phyloP scores from a whole-genome alignment of 768 basidiomycete genomes.

The Favolaschia claudopus region DNA sequence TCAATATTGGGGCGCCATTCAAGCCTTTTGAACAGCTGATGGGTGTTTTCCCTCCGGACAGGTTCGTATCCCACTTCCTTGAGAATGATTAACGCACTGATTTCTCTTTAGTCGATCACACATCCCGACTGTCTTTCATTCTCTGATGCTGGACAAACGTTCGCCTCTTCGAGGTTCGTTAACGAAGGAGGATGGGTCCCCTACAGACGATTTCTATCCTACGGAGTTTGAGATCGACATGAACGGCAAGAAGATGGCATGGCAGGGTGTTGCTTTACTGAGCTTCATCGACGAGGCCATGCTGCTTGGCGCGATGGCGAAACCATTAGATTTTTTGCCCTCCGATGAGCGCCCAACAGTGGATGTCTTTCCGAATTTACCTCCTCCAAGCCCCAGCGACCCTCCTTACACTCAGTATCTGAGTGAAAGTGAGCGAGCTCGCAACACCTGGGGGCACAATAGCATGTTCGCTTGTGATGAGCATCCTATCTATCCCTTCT shows the following conservation, averaged over 20 bases:
- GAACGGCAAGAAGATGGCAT: conserved; percentile 99
- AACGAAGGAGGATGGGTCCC: conserved; percentile 53
- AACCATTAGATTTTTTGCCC: conserved; percentile 19
- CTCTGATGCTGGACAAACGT: conserved; percentile 83
- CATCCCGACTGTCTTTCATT: conserved; percentile 86
- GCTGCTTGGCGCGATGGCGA: conserved; percentile 83
- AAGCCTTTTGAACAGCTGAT: conserved; percentile 97
- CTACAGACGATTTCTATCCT: conserved; percentile 84
- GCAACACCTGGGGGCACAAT: conserved; percentile 88
- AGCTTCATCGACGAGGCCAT: conserved; percentile 94
- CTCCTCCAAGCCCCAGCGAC: conserved; percentile 6
- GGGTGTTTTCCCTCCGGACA: conserved; percentile 96
- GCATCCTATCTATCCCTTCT: conserved; percentile 85
- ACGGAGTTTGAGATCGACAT: conserved; percentile 93
- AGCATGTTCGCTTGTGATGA: conserved; percentile 85
- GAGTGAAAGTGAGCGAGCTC: conserved; percentile 78
- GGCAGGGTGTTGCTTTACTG: conserved; percentile 97
- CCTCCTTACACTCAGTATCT: conserved; percentile 47
- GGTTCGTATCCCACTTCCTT: conserved; percentile 51
- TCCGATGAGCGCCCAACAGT: conserved; percentile 18
- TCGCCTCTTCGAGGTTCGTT: conserved; percentile 54
- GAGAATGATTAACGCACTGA: conserved; percentile 11
- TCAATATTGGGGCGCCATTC: conserved; percentile 86
- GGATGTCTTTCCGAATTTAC: background rate
- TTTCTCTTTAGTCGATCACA: conserved; percentile 73